Conservation (phyloP, 352 stramenopile species). For the Thalassiosira oceanica region DNA sequence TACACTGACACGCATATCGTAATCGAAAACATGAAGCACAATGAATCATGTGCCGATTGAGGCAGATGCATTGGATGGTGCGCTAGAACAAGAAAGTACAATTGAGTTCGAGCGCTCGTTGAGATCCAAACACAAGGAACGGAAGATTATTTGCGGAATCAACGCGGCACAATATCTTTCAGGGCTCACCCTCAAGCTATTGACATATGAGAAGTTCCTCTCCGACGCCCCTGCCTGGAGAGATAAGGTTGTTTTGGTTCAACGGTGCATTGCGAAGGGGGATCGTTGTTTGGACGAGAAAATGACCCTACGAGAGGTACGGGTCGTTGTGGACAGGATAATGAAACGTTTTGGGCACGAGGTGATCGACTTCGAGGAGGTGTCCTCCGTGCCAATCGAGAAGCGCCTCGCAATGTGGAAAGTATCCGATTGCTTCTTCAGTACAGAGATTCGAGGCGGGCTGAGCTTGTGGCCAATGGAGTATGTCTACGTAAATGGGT, state of each 20-base stretch:
- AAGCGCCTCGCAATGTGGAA: slow-evolving; percentile 89
- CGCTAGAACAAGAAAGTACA: neutral
- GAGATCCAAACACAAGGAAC: slow-evolving; percentile 86
- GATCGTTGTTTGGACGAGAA: slow-evolving; percentile 85
- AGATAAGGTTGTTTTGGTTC: slow-evolving; percentile 90
- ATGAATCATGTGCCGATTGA: slow-evolving; percentile 95
- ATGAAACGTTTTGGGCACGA: slow-evolving; percentile 44
- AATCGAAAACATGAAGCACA: too few species aligned
- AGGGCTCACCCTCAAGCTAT: slow-evolving; percentile 89
- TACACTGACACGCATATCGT: too few species aligned
- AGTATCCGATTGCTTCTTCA: slow-evolving; percentile 89
- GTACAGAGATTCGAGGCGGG: slow-evolving; percentile 91
- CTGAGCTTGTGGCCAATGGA: slow-evolving; percentile 94
- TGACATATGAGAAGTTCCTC: slow-evolving; percentile 92
- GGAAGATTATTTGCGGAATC: slow-evolving; percentile 88
- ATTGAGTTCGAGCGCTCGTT: too few species aligned
- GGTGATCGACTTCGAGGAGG: slow-evolving; percentile 68
- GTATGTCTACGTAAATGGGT: slow-evolving; percentile 65
- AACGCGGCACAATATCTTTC: slow-evolving; percentile 90
- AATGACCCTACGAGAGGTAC: slow-evolving; percentile 41
- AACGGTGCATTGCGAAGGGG: slow-evolving; percentile 85
- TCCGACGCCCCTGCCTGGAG: slow-evolving; percentile 88
- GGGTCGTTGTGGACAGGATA: slow-evolving; percentile 53
- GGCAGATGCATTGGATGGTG: slow-evolving; percentile 50
- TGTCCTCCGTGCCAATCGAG: slow-evolving; percentile 80